Base-by-base conservation (phyloP, 805 yeast species). In the Ogataea kodamae region DNA sequence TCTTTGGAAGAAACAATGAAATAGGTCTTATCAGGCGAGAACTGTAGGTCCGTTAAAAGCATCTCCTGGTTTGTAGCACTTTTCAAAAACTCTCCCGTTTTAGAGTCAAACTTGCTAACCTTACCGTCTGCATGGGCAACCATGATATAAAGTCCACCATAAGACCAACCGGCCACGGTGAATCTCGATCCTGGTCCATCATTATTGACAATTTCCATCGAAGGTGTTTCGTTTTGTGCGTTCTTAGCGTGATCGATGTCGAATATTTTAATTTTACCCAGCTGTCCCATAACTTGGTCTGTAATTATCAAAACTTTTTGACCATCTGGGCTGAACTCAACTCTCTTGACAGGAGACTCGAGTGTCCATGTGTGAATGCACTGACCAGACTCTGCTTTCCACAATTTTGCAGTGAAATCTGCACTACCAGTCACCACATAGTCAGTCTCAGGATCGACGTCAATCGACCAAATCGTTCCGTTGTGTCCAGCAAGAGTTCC, bases 381-480 rank as follows among this genome's bases (percentile, higher is more conserved):
- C 51, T 78, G 72, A 32, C 98, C 99, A 30, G 78, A 81, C 53
- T 72, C 66, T 11, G 83, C 83, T 45, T 73, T 73, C 97, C 97
- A 92, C 45, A 90, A 71, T 50, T 83, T 84, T 49, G 85, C 76
- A 34, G 82, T 69, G 60, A 81, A 78, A 58, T 92, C 98, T 35
- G 96, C 96, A 43, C 92, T 78, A 21, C 96, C 97, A 3, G 98
- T 89, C 37, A 80, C 76, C 45, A 86, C 78, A 43, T 73, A 72
- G 24, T 71, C 67, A n/a, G 90, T 70, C 37, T 73, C 71, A 24
- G 66, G 61, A 59, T 86, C 92, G 28, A 88, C 81, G 59, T 89
- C 97, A 46, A 92, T 80, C 20, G 96, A 80, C 92, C 95, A 87
- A 52, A 92, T 81, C 35, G 96, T 84, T 79, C 98, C 98, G 39